Base-by-base conservation (phyloP, 441 rosid genomes). In the Gossypium aridum region DNA sequence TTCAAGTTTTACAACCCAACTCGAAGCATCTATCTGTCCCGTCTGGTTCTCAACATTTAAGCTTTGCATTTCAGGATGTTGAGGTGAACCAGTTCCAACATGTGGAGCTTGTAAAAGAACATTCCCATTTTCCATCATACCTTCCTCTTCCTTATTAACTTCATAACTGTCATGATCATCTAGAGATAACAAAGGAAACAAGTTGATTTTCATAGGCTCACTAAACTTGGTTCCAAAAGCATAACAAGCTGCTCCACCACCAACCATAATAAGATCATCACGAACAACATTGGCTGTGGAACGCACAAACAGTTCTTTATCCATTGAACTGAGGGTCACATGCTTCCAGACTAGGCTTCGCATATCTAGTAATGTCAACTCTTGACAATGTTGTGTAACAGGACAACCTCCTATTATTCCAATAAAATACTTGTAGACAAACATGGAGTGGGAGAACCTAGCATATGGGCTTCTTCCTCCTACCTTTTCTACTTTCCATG, bases 191-290 rank as follows among this genome's bases (percentile, higher is more conserved):
- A 87, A 70, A 3, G 78, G 80, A 78, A 83, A 82, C 89, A 95
- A 85, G 84, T 83, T 84, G 71, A 90, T 83, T 83, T 87, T 91
- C 77, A 86, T 74, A 62, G 99, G 97, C 78, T 85, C 91, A 66
- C 92, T 93, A 79, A 95, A 93, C 85, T 85, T 95, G 45, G 99
- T 83, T 82, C 98, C 99, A 87, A 95, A 95, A 28, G 98, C 99
- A 84, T 91, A 93, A 82, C 99, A 95, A 79, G 99, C 89, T 77
- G 97, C 94, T 74, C 99, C 98, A 76, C 99, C 99, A 19, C 97
- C 99, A 82, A 95, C 80, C 81, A 89, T 61, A 5, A 91, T 77
- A 73, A 95, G 96, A 82, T 89, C 86, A 84, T 91, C 88, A 23
- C 87, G 88, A 74, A 89, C 80, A 79, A 93, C 82, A 66, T 79